Percentiles rank a stretch among this genome's conserved stretches.
These are phyloP conservation scores for Solioccasus polychromus DNA, from an alignment of 768 basidiomycete species.

Conservation along the genomic window DNA sequence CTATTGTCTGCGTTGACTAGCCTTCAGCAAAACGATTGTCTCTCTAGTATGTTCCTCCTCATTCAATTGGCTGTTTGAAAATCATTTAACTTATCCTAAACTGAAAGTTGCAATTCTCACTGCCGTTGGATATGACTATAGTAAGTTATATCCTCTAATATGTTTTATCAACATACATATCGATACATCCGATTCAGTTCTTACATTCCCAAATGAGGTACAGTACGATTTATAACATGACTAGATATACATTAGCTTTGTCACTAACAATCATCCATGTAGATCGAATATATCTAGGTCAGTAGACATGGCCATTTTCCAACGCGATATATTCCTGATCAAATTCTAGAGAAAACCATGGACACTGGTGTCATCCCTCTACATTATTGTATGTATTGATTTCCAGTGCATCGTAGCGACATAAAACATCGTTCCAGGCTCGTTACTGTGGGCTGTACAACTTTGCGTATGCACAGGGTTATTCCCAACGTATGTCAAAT, in stretches of 20 bases:
- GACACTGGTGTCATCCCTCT: slow-evolving; percentile 7
- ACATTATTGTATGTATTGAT: slow-evolving; percentile 2
- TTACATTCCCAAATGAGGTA: slow-evolving; percentile 12
- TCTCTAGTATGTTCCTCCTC: not conserved
- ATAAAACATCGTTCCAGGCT: not conserved
- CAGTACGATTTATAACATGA: accelerated
- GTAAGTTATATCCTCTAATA: not conserved
- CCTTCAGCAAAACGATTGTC: not conserved
- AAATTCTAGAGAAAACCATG: slow-evolving; percentile 3
- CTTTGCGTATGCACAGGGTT: not conserved
- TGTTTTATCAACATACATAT: not conserved
- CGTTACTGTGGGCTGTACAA: slow-evolving; percentile 3
- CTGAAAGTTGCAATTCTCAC: not conserved
- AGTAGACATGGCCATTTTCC: not conserved
- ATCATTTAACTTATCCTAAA: too few species aligned
- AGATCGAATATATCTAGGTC: slow-evolving; percentile 16
- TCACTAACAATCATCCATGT: not conserved
- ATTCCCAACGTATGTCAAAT: not conserved
- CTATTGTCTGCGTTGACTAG: not conserved
- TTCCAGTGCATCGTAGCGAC: not conserved
- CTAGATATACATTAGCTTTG: not conserved
- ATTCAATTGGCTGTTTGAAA: not conserved
- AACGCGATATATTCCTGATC: not conserved
- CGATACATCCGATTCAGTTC: too few species aligned
- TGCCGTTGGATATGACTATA: slow-evolving; percentile 10